A percentile compares a stretch with the other conserved stretches of the same genome.
Conservation (phyloP, 2,329 filamentous ascomycete species). For the Microcyclosporella mali region DNA sequence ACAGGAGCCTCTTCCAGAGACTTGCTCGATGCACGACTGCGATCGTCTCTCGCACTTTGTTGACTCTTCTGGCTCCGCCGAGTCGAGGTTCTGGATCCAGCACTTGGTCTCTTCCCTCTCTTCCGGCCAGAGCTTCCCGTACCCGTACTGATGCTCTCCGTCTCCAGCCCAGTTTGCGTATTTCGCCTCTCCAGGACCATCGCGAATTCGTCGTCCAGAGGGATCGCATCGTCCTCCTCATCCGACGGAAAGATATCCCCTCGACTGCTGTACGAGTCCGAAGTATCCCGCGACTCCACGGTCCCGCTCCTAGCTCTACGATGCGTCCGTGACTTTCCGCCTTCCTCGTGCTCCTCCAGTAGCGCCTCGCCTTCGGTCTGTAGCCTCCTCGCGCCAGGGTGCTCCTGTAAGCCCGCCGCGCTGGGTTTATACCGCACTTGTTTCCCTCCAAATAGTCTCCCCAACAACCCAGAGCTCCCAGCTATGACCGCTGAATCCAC, state of each 20-base stretch:
- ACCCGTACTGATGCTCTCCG: slow-evolving; percentile 50
- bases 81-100: slow-evolving; percentile 28
- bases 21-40: background rate
- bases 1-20: background rate
- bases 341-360: slow-evolving; percentile 51
- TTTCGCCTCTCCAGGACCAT: slow-evolving; percentile 66
- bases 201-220: slow-evolving; percentile 86
- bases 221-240: slow-evolving; percentile 80
- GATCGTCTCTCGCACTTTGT: background rate
- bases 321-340: slow-evolving; percentile 29
- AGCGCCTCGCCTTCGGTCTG: slow-evolving; percentile 62
- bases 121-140: background rate
- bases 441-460: slow-evolving; percentile 70
- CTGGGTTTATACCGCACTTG: slow-evolving; percentile 83
- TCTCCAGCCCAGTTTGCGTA: slow-evolving; percentile 38
- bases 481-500: slow-evolving; percentile 83
- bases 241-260: slow-evolving; percentile 89
- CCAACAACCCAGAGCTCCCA: slow-evolving; percentile 71
- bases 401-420: slow-evolving; percentile 82
- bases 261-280: slow-evolving; percentile 77
- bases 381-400: slow-evolving; percentile 56
- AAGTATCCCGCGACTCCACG: slow-evolving; percentile 70
- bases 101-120: slow-evolving; percentile 37
- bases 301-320: slow-evolving; percentile 68
- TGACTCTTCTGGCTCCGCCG: slow-evolving; percentile 20